A percentile compares a stretch with the other conserved stretches of the same genome.
Evolutionary conservation across 2,329 filamentous ascomycete species (phyloP).

Genomic region (Fusarium neocosmosporiellum): DNA sequence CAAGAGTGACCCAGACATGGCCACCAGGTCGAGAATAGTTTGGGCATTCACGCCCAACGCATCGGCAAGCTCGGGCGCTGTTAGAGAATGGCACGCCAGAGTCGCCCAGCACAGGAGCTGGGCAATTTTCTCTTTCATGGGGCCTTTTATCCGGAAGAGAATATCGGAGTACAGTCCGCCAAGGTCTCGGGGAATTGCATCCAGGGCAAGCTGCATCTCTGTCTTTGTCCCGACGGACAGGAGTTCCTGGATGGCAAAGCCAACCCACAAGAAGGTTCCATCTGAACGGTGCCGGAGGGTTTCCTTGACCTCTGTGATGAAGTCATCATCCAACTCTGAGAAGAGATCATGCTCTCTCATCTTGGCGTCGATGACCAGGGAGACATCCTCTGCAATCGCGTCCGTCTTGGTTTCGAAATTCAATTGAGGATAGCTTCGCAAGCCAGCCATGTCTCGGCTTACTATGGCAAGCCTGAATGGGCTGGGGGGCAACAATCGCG

Average conservation of each 20-base stretch:
- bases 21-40: not conserved
- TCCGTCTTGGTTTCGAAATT: not conserved
- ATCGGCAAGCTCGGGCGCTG: not conserved
- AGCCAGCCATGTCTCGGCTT: not conserved
- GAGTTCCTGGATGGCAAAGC: not conserved
- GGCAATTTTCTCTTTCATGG: accelerated
- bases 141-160: not conserved
- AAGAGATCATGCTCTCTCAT: not conserved
- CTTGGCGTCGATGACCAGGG: not conserved
- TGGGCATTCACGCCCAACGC: not conserved
- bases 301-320: accelerated
- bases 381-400: accelerated
- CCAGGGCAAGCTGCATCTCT: not conserved
- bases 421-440: not conserved
- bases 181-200: not conserved
- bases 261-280: not conserved
- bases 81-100: not conserved
- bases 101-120: not conserved
- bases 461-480: not conserved
- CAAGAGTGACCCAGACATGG: not conserved
- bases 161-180: not conserved
- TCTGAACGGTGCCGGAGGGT: not conserved
- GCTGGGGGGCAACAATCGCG: accelerated
- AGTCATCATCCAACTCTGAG: not conserved
- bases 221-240: not conserved